A percentile compares a stretch with the other conserved stretches of the same genome.
These are phyloP conservation scores for Ganoderma meredithae DNA, from an alignment of 1,284 basidiomycete species.

Conservation along the genomic window DNA sequence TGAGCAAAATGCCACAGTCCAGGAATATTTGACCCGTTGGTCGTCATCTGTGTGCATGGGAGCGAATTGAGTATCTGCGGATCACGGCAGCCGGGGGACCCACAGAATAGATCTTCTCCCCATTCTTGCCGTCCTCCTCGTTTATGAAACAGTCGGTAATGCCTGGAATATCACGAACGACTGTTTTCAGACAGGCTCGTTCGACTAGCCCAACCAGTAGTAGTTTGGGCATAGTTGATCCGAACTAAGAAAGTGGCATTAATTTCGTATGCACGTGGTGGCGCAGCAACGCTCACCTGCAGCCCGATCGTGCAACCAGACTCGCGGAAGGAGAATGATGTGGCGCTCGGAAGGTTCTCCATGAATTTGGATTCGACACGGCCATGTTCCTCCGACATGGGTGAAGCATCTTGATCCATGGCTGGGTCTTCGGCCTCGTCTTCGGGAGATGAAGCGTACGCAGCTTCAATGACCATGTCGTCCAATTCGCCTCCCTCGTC, in stretches of 20 bases:
- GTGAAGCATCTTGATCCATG: conserved; percentile 41
- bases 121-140: conserved; percentile 63
- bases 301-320: conserved; percentile 81
- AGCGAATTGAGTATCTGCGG: conserved; percentile 12
- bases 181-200: conserved; percentile 80
- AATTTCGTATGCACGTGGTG: conserved; percentile 18
- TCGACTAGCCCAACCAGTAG: conserved; percentile 93
- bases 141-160: conserved; percentile 86
- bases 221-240: conserved; percentile 83
- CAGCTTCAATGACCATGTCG: conserved; percentile 76
- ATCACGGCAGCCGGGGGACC: conserved; percentile 25
- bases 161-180: conserved; percentile 88
- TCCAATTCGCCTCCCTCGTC: conserved; percentile 61
- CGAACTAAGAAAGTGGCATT: conserved; percentile 54
- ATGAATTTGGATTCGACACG: conserved; percentile 61
- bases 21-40: conserved; percentile 91
- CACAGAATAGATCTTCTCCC: conserved; percentile 58
- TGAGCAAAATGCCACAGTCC: conserved; percentile 92
- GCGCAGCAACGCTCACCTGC: conserved; percentile 59
- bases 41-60: conserved; percentile 62
- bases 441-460: conserved; percentile 59
- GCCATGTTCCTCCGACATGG: conserved; percentile 42
- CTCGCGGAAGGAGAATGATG: conserved; percentile 81
- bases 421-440: conserved; percentile 42
- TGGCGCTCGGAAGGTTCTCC: conserved; percentile 63